Base-by-base conservation (phyloP, 2,329 filamentous ascomycete species). In the Bipolaris bicolor region DNA sequence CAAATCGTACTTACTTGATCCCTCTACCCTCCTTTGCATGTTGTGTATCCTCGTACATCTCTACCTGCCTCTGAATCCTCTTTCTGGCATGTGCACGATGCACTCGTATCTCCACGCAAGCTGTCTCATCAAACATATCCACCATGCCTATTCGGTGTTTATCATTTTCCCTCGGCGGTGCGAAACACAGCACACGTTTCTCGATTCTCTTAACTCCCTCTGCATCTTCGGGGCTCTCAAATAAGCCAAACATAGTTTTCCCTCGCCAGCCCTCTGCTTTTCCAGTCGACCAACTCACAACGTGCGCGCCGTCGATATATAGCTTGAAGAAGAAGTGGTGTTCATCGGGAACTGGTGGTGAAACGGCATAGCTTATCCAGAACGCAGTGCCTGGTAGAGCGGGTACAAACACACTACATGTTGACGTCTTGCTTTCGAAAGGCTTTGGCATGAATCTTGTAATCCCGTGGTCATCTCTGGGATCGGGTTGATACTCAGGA, bases 271-370 rank as follows among this genome's bases (percentile, higher is more conserved):
- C 65, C 11, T 82, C 73, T 15, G 77, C 70, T 47, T 74, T 75
- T 2, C 78, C 79, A 1, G 73, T 74, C 2, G 77, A 76, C 80
- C 80, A 83, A 57, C 70, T 81, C 9, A 80, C 66, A 13, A 81
- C 61, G 29, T 73, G 70, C 24, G 64, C 63, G 15, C 71, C 74
- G 34, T 78, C 72, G 58, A 80, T 67, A 60, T 76, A 77, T 29
- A 82, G 67, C 63, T 82, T 82, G 75, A 82, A 82, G 57, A 80
- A 75, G 56, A 77, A 80, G 58, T 70, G 68, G 34, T 74, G 64
- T 1, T 63, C 67, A 1, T 63, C 65, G 3, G 72, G 73, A 1
- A 75, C 62, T 3, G 72, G 73, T 5, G 67, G 67, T 5, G 58
- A 62, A 54, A 77, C 61, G 15, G 60, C 63, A 61, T 81, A 81